Conservation (phyloP, 192 early-diverging fungal genomes). For the Coemansia sp. region DNA sequence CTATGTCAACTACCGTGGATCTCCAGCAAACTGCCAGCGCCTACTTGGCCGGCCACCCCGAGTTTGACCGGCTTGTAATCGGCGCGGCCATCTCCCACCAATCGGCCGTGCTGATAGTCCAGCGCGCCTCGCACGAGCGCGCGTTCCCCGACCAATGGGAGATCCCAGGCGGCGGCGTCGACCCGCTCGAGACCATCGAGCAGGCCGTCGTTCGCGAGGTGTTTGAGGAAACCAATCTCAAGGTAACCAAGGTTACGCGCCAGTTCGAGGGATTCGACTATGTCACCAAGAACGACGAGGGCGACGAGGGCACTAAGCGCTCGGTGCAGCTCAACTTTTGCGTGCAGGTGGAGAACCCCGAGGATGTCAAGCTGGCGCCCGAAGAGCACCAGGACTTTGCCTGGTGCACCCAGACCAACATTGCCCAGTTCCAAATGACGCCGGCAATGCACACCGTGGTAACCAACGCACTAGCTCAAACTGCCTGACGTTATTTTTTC, state of each 20-base stretch:
- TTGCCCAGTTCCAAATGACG: constrained; percentile 37
- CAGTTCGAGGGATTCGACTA: constrained; percentile 40
- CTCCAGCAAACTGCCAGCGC: constrained; percentile 9
- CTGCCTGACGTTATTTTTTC: not conserved
- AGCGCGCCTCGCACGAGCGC: constrained; percentile 38
- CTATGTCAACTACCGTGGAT: not conserved
- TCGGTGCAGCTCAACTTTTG: constrained; percentile 46
- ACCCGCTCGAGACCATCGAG: constrained; percentile 31
- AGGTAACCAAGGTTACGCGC: constrained; percentile 17
- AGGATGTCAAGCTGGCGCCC: constrained; percentile 10
- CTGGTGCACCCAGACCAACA: constrained; percentile 6
- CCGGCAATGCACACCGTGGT: constrained; percentile 35
- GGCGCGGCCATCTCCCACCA: constrained; percentile 20
- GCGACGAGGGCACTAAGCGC: constrained; percentile 10
- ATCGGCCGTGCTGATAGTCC: constrained; percentile 34
- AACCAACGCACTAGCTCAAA: constrained; percentile 15
- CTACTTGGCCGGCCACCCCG: constrained; percentile 9
- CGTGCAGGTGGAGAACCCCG: constrained; percentile 7
- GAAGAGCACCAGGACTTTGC: constrained; percentile 38
- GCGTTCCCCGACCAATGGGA: constrained; percentile 48
- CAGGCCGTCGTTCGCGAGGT: constrained; percentile 42
- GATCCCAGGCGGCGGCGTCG: constrained; percentile 45
- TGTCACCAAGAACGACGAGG: constrained; percentile 29
- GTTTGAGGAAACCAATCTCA: constrained; percentile 36
- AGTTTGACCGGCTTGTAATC: constrained; percentile 35